Percentiles rank a stretch among this genome's conserved stretches.
phyloP scores from a whole-genome alignment of 2,329 filamentous ascomycete genomes.

The Fusarium sp. region DNA sequence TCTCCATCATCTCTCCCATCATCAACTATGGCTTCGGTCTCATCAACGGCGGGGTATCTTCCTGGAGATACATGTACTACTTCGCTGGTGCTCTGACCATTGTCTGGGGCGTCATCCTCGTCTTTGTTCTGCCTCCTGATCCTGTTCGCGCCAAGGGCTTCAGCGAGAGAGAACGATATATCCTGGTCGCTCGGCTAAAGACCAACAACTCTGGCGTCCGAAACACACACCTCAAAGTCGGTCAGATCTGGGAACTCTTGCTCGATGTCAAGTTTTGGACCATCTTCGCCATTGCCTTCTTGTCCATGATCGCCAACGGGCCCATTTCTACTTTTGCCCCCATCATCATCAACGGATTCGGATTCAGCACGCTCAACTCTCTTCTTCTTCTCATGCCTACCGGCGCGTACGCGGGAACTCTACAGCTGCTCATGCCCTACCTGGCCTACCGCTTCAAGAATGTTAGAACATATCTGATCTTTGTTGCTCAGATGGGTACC shows the following conservation, averaged over 20 bases:
- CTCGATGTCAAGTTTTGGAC: constrained; percentile 52
- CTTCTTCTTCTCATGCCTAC: constrained; percentile 49
- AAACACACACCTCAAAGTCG: constrained; percentile 56
- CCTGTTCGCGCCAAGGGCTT: constrained; percentile 51
- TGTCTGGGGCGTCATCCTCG: constrained; percentile 51
- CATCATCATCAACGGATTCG: constrained; percentile 57
- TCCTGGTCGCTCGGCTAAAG: constrained; percentile 43
- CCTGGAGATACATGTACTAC: constrained; percentile 43
- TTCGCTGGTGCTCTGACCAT: constrained; percentile 51
- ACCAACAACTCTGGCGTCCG: constrained; percentile 51
- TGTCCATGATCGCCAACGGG: constrained; percentile 54
- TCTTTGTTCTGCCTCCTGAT: constrained; percentile 52
- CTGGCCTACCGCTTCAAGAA: constrained; percentile 51
- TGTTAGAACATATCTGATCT: constrained; percentile 51
- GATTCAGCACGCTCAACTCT: constrained; percentile 55
- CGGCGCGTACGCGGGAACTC: constrained; percentile 50
- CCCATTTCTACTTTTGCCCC: constrained; percentile 56
- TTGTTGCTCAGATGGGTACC: constrained; percentile 53
- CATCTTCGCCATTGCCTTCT: constrained; percentile 50
- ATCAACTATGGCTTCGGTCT: constrained; percentile 59
- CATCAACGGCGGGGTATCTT: constrained; percentile 50
- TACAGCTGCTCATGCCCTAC: constrained; percentile 52
- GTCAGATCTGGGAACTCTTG: constrained; percentile 52
- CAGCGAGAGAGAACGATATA: constrained; percentile 41
- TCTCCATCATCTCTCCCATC: constrained; percentile 55